A percentile compares a stretch with the other conserved stretches of the same genome.
These are phyloP conservation scores for Paspalum vaginatum DNA, from an alignment of 176 grass and related monocot species.

Conservation along the genomic window DNA sequence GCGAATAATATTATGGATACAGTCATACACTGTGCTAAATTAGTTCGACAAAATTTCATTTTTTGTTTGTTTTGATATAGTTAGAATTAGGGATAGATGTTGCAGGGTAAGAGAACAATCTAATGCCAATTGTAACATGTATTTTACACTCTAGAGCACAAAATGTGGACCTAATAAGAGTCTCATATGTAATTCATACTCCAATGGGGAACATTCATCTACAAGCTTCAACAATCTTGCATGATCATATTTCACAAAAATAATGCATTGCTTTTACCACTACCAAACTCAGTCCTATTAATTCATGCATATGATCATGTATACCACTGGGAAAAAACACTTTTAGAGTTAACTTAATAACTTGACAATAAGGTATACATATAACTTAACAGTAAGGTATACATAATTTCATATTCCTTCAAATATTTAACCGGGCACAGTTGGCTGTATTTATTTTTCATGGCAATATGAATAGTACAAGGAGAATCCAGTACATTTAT, in stretches of 20 bases:
- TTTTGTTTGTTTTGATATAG: background rate
- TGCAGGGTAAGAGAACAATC: slow-evolving; percentile 15
- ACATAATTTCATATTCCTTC: slow-evolving; percentile 7
- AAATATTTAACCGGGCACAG: slow-evolving; percentile 21
- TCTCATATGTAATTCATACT: slow-evolving; percentile 8
- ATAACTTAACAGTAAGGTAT: slow-evolving; percentile 8
- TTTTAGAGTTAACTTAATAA: background rate
- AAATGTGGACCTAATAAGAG: background rate
- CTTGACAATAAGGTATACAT: slow-evolving; percentile 5
- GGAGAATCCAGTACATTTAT: slow-evolving; percentile 30
- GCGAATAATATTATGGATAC: slow-evolving; percentile 5
- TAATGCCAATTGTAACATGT: background rate
- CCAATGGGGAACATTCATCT: slow-evolving; percentile 22
- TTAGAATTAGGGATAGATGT: slow-evolving; percentile 9
- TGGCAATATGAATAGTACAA: slow-evolving; percentile 32
- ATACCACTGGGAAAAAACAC: slow-evolving; percentile 14
- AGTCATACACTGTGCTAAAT: slow-evolving; percentile 12
- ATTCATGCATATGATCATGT: slow-evolving; percentile 7
- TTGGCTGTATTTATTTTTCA: slow-evolving; percentile 35
- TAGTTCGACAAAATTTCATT: slow-evolving; percentile 23
- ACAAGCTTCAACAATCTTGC: slow-evolving; percentile 30
- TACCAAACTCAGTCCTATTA: slow-evolving; percentile 27
- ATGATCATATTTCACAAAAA: slow-evolving; percentile 22
- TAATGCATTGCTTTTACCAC: background rate
- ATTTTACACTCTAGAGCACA: slow-evolving; percentile 17